Evolutionary conservation across 345 rosid genomes (phyloP).

Genomic region (Rhizophora apiculata): DNA sequence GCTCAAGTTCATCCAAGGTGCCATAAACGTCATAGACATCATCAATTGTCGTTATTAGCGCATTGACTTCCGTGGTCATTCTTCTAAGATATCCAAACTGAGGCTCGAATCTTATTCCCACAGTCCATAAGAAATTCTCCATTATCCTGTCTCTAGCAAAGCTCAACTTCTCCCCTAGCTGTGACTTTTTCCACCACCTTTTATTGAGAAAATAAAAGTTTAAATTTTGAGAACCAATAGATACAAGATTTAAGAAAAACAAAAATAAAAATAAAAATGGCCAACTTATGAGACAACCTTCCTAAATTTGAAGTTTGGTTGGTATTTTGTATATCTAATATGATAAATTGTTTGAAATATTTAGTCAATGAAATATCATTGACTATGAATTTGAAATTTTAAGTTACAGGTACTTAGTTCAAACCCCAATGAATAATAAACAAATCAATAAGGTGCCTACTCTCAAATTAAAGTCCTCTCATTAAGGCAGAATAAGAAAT

Average conservation of each 20-base stretch:
- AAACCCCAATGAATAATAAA: too few relatives aligned
- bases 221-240: too few relatives aligned
- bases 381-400: too few relatives aligned
- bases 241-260: not conserved
- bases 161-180: conserved; percentile 23
- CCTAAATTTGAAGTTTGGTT: too few relatives aligned
- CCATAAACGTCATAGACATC: conserved; percentile 46
- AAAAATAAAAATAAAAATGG: not conserved
- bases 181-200: conserved; percentile 42
- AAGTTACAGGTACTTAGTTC: too few relatives aligned
- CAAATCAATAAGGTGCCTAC: not conserved
- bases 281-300: too few relatives aligned
- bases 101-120: conserved; percentile 30
- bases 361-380: too few relatives aligned
- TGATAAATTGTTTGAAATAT: too few relatives aligned
- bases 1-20: conserved; percentile 34
- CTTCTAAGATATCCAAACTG: conserved; percentile 24
- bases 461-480: too few relatives aligned
- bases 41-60: conserved; percentile 28
- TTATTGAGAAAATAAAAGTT: too few relatives aligned
- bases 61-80: conserved; percentile 18
- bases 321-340: too few relatives aligned
- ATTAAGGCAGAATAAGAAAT: too few relatives aligned
- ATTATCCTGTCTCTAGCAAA: conserved; percentile 41
- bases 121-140: conserved; percentile 36